A percentile compares a stretch with the other conserved stretches of the same genome.
These are phyloP conservation scores for Cyclostephanos tholiformis DNA, from an alignment of 108 stramenopile genomes.

Conservation along the genomic window DNA sequence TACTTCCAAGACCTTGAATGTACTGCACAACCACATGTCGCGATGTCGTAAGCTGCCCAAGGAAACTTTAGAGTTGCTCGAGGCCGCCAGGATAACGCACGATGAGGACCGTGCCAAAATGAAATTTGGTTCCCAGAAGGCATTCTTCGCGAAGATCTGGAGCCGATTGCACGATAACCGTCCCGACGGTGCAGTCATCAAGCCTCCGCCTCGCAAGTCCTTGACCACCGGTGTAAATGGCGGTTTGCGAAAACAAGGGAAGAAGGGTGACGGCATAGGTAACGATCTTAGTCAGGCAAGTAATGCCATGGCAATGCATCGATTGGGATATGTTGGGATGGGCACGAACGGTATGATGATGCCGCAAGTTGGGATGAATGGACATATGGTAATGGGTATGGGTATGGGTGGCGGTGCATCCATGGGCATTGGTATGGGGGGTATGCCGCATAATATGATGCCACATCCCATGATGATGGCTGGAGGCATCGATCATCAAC, in stretches of 20 bases:
- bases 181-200: slow-evolving; percentile 24
- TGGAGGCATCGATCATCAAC: neutral
- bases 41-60: slow-evolving; percentile 79
- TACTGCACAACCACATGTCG: slow-evolving; percentile 81
- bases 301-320: neutral
- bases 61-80: slow-evolving; percentile 57
- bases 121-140: slow-evolving; percentile 87
- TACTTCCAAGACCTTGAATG: slow-evolving; percentile 80
- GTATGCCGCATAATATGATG: neutral
- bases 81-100: slow-evolving; percentile 55
- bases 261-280: neutral
- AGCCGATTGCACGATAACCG: slow-evolving; percentile 68
- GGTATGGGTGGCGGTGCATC: neutral
- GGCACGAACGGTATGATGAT: slow-evolving; percentile 1
- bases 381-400: neutral
- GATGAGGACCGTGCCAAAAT: slow-evolving; percentile 78
- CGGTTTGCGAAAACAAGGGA: neutral
- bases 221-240: neutral
- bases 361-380: neutral
- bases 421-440: neutral
- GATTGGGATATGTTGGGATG: neutral
- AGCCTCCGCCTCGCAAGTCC: slow-evolving; percentile 34
- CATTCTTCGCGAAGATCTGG: slow-evolving; percentile 86
- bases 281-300: neutral
- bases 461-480: slow-evolving; percentile 12